Evolutionary conservation across 192 early-diverging fungal species (phyloP).

Genomic region (Spinellus fusiger): DNA sequence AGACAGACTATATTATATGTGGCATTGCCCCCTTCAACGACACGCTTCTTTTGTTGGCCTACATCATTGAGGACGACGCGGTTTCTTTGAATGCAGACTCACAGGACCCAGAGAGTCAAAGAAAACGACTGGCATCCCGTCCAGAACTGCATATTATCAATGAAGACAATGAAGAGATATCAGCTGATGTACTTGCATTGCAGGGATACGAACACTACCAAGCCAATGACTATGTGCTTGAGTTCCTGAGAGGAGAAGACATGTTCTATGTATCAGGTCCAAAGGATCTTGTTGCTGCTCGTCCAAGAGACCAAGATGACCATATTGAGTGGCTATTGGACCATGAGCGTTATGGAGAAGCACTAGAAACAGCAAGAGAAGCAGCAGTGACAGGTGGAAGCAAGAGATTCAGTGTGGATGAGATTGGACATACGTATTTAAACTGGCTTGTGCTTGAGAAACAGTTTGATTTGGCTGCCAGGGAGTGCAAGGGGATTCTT

Average conservation of each 20-base stretch:
- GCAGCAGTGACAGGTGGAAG: constrained; percentile 30
- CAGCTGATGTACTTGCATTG: constrained; percentile 82
- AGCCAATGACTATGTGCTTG: constrained; percentile 92
- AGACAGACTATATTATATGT: constrained; percentile 74
- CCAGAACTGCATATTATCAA: constrained; percentile 92
- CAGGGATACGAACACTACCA: constrained; percentile 82
- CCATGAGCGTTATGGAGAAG: constrained; percentile 72
- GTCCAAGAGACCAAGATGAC: constrained; percentile 84
- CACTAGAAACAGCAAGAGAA: constrained; percentile 58
- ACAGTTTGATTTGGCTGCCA: constrained; percentile 59
- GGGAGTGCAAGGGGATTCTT: constrained; percentile 69
- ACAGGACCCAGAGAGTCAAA: constrained; percentile 6
- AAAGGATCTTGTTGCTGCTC: constrained; percentile 87
- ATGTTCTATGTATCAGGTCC: constrained; percentile 92
- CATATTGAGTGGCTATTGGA: constrained; percentile 94
- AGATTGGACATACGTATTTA: constrained; percentile 81
- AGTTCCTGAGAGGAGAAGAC: constrained; percentile 59
- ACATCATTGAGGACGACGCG: constrained; percentile 51
- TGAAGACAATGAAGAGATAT: constrained; percentile 74
- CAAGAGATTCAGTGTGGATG: constrained; percentile 54
- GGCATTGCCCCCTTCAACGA: constrained; percentile 83
- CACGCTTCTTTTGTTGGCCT: constrained; percentile 66
- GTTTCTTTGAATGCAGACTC: constrained; percentile 43
- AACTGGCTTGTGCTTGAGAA: constrained; percentile 65
- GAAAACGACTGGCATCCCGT: constrained; percentile 49